These are phyloP conservation scores for Domatiomyces globalis DNA, from an alignment of 2,329 filamentous ascomycete genomes.

Conservation along the genomic window DNA sequence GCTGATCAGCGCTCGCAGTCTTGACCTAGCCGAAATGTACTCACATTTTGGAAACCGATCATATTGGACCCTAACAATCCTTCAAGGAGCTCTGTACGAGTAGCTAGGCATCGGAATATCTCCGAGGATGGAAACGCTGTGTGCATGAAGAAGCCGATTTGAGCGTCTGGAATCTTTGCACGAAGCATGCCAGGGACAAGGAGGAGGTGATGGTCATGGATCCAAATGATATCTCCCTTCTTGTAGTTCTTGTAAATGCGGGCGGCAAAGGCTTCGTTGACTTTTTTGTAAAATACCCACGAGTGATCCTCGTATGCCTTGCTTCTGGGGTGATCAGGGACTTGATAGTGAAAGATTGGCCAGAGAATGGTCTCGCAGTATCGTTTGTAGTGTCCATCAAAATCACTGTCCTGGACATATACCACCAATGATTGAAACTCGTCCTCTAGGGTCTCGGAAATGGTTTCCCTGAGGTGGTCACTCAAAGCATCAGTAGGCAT, in stretches of 20 bases:
- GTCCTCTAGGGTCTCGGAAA: conserved; percentile 64
- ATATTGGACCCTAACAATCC: conserved; percentile 89
- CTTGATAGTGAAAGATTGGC: conserved; percentile 97
- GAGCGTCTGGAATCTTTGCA: conserved; percentile 70
- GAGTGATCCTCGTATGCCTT: conserved; percentile 97
- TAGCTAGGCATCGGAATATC: conserved; percentile 81
- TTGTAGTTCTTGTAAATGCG: conserved; percentile 87
- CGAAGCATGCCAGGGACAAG: conserved; percentile 81
- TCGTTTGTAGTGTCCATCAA: conserved; percentile 86
- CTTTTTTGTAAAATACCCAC: conserved; percentile 83
- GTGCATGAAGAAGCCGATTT: conserved; percentile 93
- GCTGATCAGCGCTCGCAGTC: neutral
- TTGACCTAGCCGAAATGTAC: neutral
- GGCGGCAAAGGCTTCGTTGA: conserved; percentile 88
- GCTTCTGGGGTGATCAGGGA: conserved; percentile 94
- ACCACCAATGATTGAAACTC: conserved; percentile 68
- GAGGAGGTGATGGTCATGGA: conserved; percentile 89
- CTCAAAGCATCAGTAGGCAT: conserved; percentile 84
- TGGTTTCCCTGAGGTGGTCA: conserved; percentile 62
- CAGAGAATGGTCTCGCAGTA: conserved; percentile 97
- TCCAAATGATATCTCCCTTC: conserved; percentile 80
- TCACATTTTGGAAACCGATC: conserved; percentile 76
- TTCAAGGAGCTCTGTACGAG: conserved; percentile 72
- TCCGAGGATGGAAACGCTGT: conserved; percentile 93
- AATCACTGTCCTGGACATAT: conserved; percentile 78